Evolutionary conservation across 2,329 filamentous ascomycete species (phyloP), one percentile per base, ranked within the genome.

Genomic region (Exophiala mesophila): DNA sequence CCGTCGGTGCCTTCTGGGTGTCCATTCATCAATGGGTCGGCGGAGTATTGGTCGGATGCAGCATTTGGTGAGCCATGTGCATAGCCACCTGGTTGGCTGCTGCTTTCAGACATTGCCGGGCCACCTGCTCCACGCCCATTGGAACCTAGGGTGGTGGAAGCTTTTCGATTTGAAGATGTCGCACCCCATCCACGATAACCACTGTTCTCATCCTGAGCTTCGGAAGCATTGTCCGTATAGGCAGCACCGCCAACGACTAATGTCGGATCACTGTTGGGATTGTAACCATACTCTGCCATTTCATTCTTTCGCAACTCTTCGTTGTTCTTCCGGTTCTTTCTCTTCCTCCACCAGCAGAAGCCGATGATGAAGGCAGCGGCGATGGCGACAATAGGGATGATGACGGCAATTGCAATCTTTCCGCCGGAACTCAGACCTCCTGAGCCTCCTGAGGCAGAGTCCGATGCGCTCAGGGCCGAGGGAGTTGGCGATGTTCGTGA

Each of bases 111-210:
- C 61, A 87, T 80, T 17, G 80, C 77, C 53, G 73, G 69, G 50
- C 78, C 79, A 53, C 64, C 59, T 5, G 64, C 61, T 41, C 65
- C 66, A 36, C 59, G 54, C 56, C 86, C 84, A 54, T 86, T 86
- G 9, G 88, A 94, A 17, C 50, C 55, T 58, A 96, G 74, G 19
- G 88, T 94, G 10, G 88, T 96, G 2, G 88, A 95, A 18, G 85
- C 80, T 64, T 96, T 94, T 54, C 88, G 82, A 42, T 82, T 82
- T 21, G 79, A 84, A 19, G 80, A 79, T 3, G 83, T 83, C 38
- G 83, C 84, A 41, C 90, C 90, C 92, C 92, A 98, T 54, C 92
- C 92, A 54, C 92, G 83, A 68, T 98, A 98, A 35, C 90, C 90
- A 2, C 80, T 77, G 44, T 77, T 76, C 50, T 88, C 85, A 59